phyloP scores from a whole-genome alignment of 179 eudicot genomes.

The Carnegiea gigantea region DNA sequence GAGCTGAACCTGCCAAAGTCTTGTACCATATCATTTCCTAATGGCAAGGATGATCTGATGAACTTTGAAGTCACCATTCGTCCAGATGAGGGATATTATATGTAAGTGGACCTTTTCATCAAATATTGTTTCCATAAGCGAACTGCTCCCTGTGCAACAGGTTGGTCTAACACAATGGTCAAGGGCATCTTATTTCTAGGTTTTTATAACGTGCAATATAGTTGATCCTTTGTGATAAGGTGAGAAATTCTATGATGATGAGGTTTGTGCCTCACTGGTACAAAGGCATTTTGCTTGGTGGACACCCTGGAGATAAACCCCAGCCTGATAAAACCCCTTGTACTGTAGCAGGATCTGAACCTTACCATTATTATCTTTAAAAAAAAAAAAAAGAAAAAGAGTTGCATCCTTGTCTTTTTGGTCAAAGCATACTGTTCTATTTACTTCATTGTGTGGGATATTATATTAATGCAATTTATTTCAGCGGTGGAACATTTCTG shows the following conservation, averaged over 20 bases:
- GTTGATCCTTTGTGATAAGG: background rate
- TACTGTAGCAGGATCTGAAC: background rate
- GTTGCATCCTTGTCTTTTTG: background rate
- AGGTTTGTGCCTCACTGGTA: background rate
- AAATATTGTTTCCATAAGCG: background rate
- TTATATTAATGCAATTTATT: slow-evolving; percentile 1
- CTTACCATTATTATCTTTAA: background rate
- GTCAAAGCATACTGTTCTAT: background rate
- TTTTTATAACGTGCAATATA: background rate
- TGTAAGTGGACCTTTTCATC: slow-evolving; percentile 49
- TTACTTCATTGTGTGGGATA: background rate
- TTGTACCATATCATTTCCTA: slow-evolving; percentile 77
- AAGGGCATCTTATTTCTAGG: background rate
- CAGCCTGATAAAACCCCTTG: background rate
- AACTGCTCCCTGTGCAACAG: background rate
- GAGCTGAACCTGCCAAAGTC: slow-evolving; percentile 89
- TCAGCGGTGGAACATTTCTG: slow-evolving; percentile 65
- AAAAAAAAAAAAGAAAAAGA: no score
- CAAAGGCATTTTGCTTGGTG: background rate
- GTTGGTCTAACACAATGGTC: background rate
- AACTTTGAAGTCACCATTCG: slow-evolving; percentile 88
- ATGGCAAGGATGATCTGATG: slow-evolving; percentile 97
- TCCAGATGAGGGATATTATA: slow-evolving; percentile 94
- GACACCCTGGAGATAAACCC: background rate
- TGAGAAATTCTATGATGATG: background rate